Evolutionary conservation across 768 basidiomycete species (phyloP), one percentile per base, ranked within the genome.

Genomic region (Lactarius sp.): DNA sequence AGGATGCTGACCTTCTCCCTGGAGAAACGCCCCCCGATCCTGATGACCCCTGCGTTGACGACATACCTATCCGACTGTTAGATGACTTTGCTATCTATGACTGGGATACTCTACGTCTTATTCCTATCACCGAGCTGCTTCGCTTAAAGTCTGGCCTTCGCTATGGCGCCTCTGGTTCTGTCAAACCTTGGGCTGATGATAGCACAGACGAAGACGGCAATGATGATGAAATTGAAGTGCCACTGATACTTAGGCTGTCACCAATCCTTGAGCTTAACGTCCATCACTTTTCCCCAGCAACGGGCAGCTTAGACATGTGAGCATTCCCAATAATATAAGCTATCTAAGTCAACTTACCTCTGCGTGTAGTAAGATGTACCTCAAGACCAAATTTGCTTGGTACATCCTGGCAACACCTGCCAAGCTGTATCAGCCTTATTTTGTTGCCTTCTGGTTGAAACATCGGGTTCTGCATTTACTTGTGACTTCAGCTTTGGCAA

Each of bases 321-420:
- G 77, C 22, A 37, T 36, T 18, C 2, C 2, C 12, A 18, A 36
- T 47, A 8, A 31, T 31, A 5, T 10, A 14, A n/a, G 5, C 9
- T 14, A 31, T 37, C 4, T 27, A n/a, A 36, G 37, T 37, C 34
- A 6, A 12, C 10, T 34, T 63, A 50, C 47, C 22, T 53, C 18
- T 39, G 0, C 8, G 6, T 20, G 14, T 56, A 89, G 87, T 27
- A 83, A 84, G 63, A 80, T 89, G 2, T 90, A 85, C 64, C 72
- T 90, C 34, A 78, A 81, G 51, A 90, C 88, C 0, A 51, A 76
- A 50, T 71, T 74, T 71, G 86, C 87, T 0, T 90, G 88, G 88
- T 90, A 90, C 65, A 85, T 89, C 59, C 77, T 90, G 2, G 77
- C 79, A 12, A 62, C 65, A 2, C 85, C 88, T 0, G 78, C 82